Evolutionary conservation across 208 protist species (phyloP).

Genomic region (Giardia muris): DNA sequence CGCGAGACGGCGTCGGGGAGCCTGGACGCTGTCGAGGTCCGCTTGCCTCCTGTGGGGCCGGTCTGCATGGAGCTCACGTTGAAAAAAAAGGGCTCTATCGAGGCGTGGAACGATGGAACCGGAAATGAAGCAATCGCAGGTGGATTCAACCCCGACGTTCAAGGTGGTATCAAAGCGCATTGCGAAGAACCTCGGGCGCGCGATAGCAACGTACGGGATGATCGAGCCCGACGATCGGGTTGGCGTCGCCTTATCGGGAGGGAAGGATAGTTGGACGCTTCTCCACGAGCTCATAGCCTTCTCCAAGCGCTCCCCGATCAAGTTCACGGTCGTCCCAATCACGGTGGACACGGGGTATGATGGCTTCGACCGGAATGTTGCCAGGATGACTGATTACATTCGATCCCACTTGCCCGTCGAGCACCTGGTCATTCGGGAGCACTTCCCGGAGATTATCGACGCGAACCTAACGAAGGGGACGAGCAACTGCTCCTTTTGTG

Average conservation of each 20-base stretch:
- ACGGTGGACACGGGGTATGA: conserved; percentile 15
- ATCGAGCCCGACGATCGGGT: conserved; percentile 6
- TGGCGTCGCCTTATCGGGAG: neutral
- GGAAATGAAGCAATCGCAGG: too few relatives aligned
- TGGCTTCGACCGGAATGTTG: neutral
- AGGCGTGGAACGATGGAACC: too few relatives aligned
- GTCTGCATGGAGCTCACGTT: too few relatives aligned
- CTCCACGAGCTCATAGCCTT: neutral
- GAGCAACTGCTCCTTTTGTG: conserved; percentile 8
- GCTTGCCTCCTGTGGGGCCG: too few relatives aligned
- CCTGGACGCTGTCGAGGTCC: too few relatives aligned
- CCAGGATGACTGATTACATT: neutral
- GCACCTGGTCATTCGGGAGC: neutral
- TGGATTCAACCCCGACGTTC: too few relatives aligned
- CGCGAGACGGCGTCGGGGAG: too few relatives aligned
- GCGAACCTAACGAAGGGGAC: neutral
- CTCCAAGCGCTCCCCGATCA: neutral
- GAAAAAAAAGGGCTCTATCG: too few relatives aligned
- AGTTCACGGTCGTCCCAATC: conserved; percentile 17
- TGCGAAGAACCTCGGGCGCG: neutral
- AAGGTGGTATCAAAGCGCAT: neutral
- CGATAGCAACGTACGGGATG: neutral
- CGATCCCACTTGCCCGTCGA: neutral
- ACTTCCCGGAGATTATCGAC: conserved; percentile 19
- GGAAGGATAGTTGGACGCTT: conserved; percentile 14